A percentile compares a stretch with the other conserved stretches of the same genome.
phyloP scores from a whole-genome alignment of 78 protist species.

The Dictyostelium citrinum region DNA sequence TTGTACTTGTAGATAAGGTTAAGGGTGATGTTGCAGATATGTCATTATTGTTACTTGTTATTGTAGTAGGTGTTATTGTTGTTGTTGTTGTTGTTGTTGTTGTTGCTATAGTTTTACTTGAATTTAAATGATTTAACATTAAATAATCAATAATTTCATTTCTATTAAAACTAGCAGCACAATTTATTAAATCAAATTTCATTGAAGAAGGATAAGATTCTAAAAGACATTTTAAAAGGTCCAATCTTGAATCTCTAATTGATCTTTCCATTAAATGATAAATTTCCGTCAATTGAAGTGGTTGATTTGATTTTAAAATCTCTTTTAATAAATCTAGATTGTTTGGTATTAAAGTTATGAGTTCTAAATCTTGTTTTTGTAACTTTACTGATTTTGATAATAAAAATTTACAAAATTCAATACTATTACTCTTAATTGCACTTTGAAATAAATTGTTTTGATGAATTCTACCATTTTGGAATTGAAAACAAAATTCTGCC shows the following conservation, averaged over 20 bases:
- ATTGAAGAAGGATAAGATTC: not conserved
- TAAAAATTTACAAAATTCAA: not conserved
- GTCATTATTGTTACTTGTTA: not conserved
- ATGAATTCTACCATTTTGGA: not conserved
- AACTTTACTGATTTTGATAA: not conserved
- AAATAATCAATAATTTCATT: not conserved
- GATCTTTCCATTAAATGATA: not conserved
- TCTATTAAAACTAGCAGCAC: not conserved
- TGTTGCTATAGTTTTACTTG: not conserved
- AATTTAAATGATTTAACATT: not conserved
- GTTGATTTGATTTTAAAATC: not conserved
- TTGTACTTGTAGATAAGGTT: too few species aligned
- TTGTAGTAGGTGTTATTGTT: not conserved
- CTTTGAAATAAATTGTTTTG: not conserved
- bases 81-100: not conserved
- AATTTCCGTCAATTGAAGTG: not conserved
- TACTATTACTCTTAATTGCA: not conserved
- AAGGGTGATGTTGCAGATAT: not conserved
- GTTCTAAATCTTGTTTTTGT: not conserved
- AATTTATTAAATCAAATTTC: not conserved
- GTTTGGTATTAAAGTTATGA: not conserved
- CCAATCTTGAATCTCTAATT: not conserved
- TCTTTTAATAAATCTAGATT: not conserved
- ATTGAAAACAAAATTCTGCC: not conserved
- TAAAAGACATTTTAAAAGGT: not conserved